phyloP scores from a whole-genome alignment of 2,329 filamentous ascomycete species.

The Neopestalotiopsis rosae region DNA sequence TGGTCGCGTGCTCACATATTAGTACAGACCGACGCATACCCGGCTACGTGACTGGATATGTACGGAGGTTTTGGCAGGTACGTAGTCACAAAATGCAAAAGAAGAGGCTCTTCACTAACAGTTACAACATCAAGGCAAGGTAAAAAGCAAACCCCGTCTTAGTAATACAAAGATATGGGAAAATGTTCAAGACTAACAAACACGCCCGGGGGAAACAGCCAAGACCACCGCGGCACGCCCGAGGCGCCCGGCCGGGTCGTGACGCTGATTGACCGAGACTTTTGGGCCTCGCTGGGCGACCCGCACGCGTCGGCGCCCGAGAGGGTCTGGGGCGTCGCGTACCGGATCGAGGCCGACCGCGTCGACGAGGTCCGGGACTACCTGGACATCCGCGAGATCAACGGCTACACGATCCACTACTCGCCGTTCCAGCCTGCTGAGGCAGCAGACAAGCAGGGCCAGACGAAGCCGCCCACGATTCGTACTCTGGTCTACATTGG shows the following conservation, averaged over 20 bases:
- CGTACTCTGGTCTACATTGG: slow-evolving; percentile 87
- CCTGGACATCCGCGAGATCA: slow-evolving; percentile 95
- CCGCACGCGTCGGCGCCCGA: slow-evolving; percentile 65
- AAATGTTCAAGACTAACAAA: neutral
- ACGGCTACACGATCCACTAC: slow-evolving; percentile 94
- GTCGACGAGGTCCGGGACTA: slow-evolving; percentile 86
- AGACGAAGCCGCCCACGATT: slow-evolving; percentile 41
- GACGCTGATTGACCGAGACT: slow-evolving; percentile 83
- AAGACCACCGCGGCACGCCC: slow-evolving; percentile 94
- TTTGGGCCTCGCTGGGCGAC: slow-evolving; percentile 81
- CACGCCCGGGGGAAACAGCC: slow-evolving; percentile 54
- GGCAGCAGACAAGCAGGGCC: slow-evolving; percentile 23
- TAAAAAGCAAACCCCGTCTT: slow-evolving; percentile 8
- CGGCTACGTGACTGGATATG: slow-evolving; percentile 91
- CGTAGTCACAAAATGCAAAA: neutral
- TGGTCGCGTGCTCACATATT: slow-evolving; percentile 1
- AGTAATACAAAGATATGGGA: too few relatives aligned
- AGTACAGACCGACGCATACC: slow-evolving; percentile 77
- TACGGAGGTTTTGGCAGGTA: slow-evolving; percentile 98
- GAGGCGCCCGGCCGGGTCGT: slow-evolving; percentile 88
- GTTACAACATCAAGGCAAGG: slow-evolving; percentile 28
- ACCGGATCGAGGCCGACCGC: slow-evolving; percentile 75
- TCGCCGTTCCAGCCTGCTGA: slow-evolving; percentile 74
- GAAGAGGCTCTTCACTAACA: neutral
- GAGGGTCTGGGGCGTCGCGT: slow-evolving; percentile 89